Evolutionary conservation across 441 rosid species (phyloP).

Genomic region (Cnidoscolus chayamansa): DNA sequence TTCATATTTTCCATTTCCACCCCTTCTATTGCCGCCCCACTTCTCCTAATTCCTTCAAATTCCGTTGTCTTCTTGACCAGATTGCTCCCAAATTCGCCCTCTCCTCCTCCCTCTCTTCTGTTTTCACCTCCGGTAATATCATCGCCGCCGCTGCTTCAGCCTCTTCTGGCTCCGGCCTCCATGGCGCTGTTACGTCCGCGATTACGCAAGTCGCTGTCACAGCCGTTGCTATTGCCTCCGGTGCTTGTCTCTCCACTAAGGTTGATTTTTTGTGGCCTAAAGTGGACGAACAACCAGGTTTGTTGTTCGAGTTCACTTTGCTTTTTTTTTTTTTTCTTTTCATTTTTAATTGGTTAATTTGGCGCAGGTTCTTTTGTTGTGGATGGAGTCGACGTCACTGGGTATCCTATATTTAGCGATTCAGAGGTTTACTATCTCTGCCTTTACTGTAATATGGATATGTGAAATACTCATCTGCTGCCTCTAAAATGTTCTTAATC

Average conservation of each 20-base stretch:
- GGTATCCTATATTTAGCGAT: conserved; percentile 51
- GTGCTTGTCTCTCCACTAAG: conserved; percentile 76
- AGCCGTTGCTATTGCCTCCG: conserved; percentile 74
- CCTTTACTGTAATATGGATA: conserved; percentile 7
- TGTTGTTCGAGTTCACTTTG: neutral
- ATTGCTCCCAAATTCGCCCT: conserved; percentile 37
- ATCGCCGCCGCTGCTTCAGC: conserved; percentile 55
- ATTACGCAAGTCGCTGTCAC: conserved; percentile 70
- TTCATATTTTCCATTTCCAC: conserved; percentile 26
- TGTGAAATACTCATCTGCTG: conserved; percentile 16
- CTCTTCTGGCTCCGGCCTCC: conserved; percentile 35
- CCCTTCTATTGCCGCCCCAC: conserved; percentile 19
- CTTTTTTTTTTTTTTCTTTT: neutral
- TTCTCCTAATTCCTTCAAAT: conserved; percentile 16
- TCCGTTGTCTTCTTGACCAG: conserved; percentile 38
- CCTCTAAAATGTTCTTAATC: conserved; percentile 28
- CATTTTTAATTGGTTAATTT: neutral
- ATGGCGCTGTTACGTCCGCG: conserved; percentile 62
- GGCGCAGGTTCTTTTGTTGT: conserved; percentile 46
- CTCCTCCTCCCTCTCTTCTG: conserved; percentile 41
- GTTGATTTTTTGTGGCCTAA: conserved; percentile 76
- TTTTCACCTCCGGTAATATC: conserved; percentile 38
- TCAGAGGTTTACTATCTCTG: conserved; percentile 49
- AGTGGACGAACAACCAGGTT: conserved; percentile 61
- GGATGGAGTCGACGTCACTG: conserved; percentile 71